phyloP scores from a whole-genome alignment of 140 eudicot genomes.

The Cichorium intybus region DNA sequence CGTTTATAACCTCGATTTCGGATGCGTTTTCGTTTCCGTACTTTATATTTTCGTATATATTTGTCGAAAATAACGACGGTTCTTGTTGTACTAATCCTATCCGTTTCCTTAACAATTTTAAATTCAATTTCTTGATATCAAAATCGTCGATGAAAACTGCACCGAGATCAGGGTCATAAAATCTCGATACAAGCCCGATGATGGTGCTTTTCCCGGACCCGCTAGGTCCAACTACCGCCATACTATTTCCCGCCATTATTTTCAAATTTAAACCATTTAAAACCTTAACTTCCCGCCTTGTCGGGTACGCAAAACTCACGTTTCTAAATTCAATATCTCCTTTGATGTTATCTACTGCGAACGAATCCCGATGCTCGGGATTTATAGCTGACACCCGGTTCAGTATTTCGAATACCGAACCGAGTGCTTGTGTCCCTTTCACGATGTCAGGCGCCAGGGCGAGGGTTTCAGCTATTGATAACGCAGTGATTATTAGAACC shows the following conservation, averaged over 20 bases:
- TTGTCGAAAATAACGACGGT: constrained; percentile 74
- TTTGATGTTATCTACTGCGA: constrained; percentile 27
- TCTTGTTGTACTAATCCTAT: constrained; percentile 88
- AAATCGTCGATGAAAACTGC: constrained; percentile 46
- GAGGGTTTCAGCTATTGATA: constrained; percentile 74
- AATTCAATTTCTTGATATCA: constrained; percentile 47
- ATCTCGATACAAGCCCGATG: constrained; percentile 56
- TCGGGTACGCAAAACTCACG: constrained; percentile 62
- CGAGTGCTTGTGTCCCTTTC: constrained; percentile 78
- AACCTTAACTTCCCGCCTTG: constrained; percentile 58
- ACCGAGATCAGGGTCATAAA: constrained; percentile 75
- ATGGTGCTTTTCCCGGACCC: constrained; percentile 90
- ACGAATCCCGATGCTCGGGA: constrained; percentile 46
- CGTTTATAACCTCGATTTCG: constrained; percentile 61
- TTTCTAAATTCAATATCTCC: constrained; percentile 67
- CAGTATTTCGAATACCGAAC: constrained; percentile 61
- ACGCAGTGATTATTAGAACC: constrained; percentile 65
- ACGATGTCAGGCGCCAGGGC: constrained; percentile 79
- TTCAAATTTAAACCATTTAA: constrained; percentile 49
- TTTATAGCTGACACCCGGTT: constrained; percentile 51
- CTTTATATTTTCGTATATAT: constrained; percentile 64
- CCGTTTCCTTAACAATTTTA: constrained; percentile 53
- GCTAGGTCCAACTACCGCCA: constrained; percentile 83
- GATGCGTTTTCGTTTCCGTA: constrained; percentile 66
- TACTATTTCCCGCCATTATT: constrained; percentile 51